Conservation (phyloP, 768 basidiomycete genomes). For the Pluteus cervinus region DNA sequence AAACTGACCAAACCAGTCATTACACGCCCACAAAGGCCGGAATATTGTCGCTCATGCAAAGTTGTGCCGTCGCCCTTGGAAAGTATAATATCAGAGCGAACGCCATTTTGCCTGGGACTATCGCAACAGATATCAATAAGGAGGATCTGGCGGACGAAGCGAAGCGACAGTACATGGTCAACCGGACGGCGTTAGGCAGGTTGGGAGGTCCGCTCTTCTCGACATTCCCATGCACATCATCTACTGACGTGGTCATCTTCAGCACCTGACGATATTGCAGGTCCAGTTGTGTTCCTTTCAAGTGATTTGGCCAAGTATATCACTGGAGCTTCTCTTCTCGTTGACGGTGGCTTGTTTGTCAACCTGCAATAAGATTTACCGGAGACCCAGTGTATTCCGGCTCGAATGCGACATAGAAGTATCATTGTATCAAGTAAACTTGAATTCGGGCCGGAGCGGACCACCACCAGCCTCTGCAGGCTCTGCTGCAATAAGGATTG, state of each 20-base stretch:
- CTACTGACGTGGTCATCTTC: too few relatives aligned
- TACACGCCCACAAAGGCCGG: conserved; percentile 81
- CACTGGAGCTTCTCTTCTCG: conserved; percentile 58
- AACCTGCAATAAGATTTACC: conserved; percentile 49
- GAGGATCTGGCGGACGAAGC: conserved; percentile 56
- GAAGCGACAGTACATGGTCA: conserved; percentile 59
- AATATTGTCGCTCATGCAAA: conserved; percentile 74
- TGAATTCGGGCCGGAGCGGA: conserved; percentile 26
- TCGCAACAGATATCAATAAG: conserved; percentile 73
- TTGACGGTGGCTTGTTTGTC: conserved; percentile 72
- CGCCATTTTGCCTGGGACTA: conserved; percentile 69
- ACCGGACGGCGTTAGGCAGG: conserved; percentile 59
- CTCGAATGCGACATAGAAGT: too few relatives aligned
- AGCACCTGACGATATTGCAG: conserved; percentile 69
- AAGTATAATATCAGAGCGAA: conserved; percentile 71
- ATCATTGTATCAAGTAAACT: too few relatives aligned
- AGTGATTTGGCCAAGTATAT: conserved; percentile 68
- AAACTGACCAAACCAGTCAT: conserved; percentile 32
- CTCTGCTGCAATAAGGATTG: conserved; percentile 48
- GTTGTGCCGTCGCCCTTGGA: conserved; percentile 71
- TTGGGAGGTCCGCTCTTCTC: conserved; percentile 53
- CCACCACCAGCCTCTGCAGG: conserved; percentile 43
- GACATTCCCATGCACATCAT: not conserved
- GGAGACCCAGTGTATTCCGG: not conserved
- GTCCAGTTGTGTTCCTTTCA: conserved; percentile 69